A percentile compares a stretch with the other conserved stretches of the same genome.
Evolutionary conservation across 2,329 filamentous ascomycete species (phyloP).

Genomic region (Boeremia lycopersici): DNA sequence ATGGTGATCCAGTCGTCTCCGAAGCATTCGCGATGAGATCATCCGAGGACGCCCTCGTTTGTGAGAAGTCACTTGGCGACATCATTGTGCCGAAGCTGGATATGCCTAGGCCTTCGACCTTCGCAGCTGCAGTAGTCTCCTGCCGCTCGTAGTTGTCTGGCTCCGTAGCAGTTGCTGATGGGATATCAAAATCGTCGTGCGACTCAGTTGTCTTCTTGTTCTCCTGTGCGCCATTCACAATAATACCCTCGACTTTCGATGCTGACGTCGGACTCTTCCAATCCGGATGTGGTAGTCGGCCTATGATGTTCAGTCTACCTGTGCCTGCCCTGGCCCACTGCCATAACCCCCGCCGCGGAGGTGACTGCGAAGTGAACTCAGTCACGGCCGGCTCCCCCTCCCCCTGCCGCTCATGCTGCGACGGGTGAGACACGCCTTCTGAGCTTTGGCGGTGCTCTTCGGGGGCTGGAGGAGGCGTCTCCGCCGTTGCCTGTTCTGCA

Average conservation of each 20-base stretch:
- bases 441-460: slow-evolving; percentile 45
- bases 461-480: slow-evolving; percentile 36
- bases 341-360: slow-evolving; percentile 40
- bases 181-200: slow-evolving; percentile 40
- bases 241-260: slow-evolving; percentile 15
- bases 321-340: slow-evolving; percentile 43
- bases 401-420: slow-evolving; percentile 20
- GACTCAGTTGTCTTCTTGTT: slow-evolving; percentile 17
- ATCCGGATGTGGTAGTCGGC: slow-evolving; percentile 36
- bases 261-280: slow-evolving; percentile 31
- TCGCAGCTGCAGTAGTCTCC: slow-evolving; percentile 23
- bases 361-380: slow-evolving; percentile 20
- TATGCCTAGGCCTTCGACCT: slow-evolving; percentile 35
- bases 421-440: slow-evolving; percentile 36
- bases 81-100: slow-evolving; percentile 15
- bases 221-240: slow-evolving; percentile 18
- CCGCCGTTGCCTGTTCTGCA: slow-evolving; percentile 18
- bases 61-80: slow-evolving; percentile 36
- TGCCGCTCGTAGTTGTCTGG: slow-evolving; percentile 20
- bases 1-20: slow-evolving; percentile 33
- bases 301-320: slow-evolving; percentile 37
- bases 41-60: slow-evolving; percentile 44
- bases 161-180: slow-evolving; percentile 33
- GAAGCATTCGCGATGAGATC: slow-evolving; percentile 39
- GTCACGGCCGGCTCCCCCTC: slow-evolving; percentile 2